Evolutionary conservation across 2,329 filamentous ascomycete genomes (phyloP), one percentile per base, ranked within the genome.

Genomic region (Neonectria hederae): DNA sequence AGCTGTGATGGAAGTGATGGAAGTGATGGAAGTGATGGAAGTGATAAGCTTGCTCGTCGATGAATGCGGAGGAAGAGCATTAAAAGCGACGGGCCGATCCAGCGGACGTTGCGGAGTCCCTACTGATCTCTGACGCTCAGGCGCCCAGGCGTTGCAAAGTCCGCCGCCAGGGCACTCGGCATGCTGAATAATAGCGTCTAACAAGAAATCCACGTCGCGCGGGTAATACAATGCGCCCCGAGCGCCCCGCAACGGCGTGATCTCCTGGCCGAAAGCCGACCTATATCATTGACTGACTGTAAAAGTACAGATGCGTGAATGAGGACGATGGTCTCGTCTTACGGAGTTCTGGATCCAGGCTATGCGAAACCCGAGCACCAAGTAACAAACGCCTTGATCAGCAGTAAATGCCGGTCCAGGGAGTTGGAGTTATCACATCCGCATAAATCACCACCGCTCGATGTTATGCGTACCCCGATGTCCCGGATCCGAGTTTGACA

Each of bases 211-310:
- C 30, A 64, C 17, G 6, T 46, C 24, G 55, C 43, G 43, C 42
- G 51, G 55, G 48, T 21, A 56, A 58, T 21, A 22, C 21, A 28
- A 46, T 38, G 40, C 32, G 19, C 28, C 28, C 52, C 43, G 52
- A 54, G 21, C 4, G 59, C 17, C 24, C 57, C 52, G 58, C 38
- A 57, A 11, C 62, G 62, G 62, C 46, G 24, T 40, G 48, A 57
- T 62, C 48, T 46, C 42, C 49, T 58, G 53, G 17, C 58, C 62
- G 62, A 65, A 65, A n/a, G 30, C 62, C 62, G 61, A 63, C 13
- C 30, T 38, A 17, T 14, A 13, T 32, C 30, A 32, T 32, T 11
- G 30, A 32, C 30, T 32, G n/a, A 8, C 14, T 17, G 32, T 11
- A 17, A 17, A 17, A 38, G 32, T 38, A 17, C 14, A 17, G 32